These are phyloP conservation scores for Globisporangium yorkense DNA, from an alignment of 352 stramenopile species.

Conservation along the genomic window DNA sequence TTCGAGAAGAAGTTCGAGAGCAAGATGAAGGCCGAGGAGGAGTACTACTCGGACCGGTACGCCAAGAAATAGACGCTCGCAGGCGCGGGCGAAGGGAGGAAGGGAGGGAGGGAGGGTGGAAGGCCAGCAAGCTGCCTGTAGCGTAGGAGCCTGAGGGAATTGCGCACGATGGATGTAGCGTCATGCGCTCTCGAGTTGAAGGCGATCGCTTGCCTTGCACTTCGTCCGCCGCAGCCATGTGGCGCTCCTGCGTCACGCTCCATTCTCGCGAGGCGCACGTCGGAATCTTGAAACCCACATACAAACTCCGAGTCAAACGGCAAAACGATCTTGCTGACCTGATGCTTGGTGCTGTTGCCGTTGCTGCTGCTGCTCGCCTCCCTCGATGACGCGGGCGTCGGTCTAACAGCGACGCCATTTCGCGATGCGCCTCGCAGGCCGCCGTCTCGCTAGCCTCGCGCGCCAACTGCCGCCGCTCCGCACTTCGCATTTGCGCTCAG, in stretches of 20 bases:
- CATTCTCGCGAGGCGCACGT: conserved; percentile 7
- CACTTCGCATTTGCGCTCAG: conserved; percentile 13
- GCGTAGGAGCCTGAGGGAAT: background rate
- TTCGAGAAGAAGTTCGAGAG: conserved; percentile 91
- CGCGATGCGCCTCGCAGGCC: conserved; percentile 5
- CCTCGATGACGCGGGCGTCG: background rate
- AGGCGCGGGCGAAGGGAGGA: background rate
- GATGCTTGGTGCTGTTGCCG: no score
- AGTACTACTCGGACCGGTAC: conserved; percentile 91
- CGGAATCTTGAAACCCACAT: conserved; percentile 2
- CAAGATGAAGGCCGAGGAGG: conserved; percentile 91
- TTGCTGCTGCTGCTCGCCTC: background rate
- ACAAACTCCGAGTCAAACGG: conserved; percentile 6
- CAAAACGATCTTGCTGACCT: background rate
- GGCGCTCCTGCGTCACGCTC: conserved; percentile 7
- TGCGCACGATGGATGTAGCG: background rate
- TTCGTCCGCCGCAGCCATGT: background rate
- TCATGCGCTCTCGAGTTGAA: background rate
- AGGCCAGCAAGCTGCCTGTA: no score
- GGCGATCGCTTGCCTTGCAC: background rate
- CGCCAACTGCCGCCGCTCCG: background rate
- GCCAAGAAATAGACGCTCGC: conserved; percentile 24
- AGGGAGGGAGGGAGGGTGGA: background rate
- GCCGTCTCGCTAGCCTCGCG: conserved; percentile 1
- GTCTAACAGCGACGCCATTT: conserved; percentile 1